These are phyloP conservation scores for Penicillium longicatenatum DNA, from an alignment of 495 filamentous ascomycete genomes.

Conservation along the genomic window DNA sequence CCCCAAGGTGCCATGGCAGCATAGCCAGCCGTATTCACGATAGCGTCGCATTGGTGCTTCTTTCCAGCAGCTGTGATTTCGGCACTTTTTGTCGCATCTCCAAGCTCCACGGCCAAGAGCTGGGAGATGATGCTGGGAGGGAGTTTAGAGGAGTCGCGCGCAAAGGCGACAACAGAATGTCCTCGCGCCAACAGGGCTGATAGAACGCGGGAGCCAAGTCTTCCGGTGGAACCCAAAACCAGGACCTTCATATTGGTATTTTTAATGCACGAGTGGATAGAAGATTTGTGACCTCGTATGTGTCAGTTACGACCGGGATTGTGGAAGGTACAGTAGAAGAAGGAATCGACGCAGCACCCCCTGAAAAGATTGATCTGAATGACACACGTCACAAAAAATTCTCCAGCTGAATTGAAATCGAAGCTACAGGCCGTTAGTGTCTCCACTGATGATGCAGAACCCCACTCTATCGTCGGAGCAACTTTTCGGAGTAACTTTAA, in stretches of 20 bases:
- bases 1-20: conserved; percentile 30
- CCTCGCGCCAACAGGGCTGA: conserved; percentile 41
- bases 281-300: neutral
- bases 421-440: neutral
- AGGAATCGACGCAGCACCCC: neutral
- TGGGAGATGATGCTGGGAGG: conserved; percentile 20
- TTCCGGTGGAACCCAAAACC: conserved; percentile 46
- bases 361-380: neutral
- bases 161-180: conserved; percentile 38
- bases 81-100: conserved; percentile 38
- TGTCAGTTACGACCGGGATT: neutral
- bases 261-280: neutral
- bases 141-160: conserved; percentile 43
- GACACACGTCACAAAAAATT: neutral
- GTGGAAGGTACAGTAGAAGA: neutral
- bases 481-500: neutral
- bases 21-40: conserved; percentile 42
- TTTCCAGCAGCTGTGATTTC: conserved; percentile 35
- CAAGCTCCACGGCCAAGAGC: conserved; percentile 31
- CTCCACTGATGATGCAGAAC: neutral
- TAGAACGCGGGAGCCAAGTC: conserved; percentile 40
- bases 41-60: conserved; percentile 36
- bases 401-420: neutral
- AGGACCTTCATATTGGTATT: conserved; percentile 40
- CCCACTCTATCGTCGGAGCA: neutral